Percentiles rank a stretch among this genome's conserved stretches.
Evolutionary conservation across 306 rosid genomes (phyloP).

Genomic region (Lablab purpureus): DNA sequence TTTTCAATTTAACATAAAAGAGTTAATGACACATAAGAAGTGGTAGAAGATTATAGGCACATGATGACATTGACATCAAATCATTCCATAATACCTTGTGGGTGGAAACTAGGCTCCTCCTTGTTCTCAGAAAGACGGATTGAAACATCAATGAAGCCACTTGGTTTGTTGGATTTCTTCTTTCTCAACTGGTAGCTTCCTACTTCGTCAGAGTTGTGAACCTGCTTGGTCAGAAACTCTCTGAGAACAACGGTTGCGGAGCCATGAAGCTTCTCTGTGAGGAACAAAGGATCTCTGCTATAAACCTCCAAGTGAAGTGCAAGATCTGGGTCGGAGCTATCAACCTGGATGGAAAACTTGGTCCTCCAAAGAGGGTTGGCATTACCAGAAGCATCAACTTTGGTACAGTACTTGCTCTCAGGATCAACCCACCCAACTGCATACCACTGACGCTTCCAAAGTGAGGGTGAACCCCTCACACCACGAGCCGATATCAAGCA

Average conservation of each 20-base stretch:
- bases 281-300: conserved; percentile 80
- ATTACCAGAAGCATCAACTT: conserved; percentile 73
- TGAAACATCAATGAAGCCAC: conserved; percentile 77
- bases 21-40: background rate
- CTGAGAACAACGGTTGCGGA: conserved; percentile 70
- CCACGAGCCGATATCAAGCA: conserved; percentile 88
- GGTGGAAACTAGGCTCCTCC: conserved; percentile 54
- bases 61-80: background rate
- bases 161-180: conserved; percentile 70
- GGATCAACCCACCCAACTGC: conserved; percentile 91
- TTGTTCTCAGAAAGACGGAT: conserved; percentile 67
- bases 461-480: conserved; percentile 61
- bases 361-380: conserved; percentile 83
- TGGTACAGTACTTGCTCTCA: conserved; percentile 69
- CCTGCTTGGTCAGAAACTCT: conserved; percentile 60
- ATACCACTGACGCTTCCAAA: conserved; percentile 88
- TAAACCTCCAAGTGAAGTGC: conserved; percentile 71
- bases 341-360: conserved; percentile 73
- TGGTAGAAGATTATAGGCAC: background rate
- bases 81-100: conserved; percentile 34
- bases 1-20: background rate
- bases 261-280: conserved; percentile 77
- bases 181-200: conserved; percentile 81
- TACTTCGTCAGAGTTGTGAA: conserved; percentile 50
- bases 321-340: conserved; percentile 59